Evolutionary conservation across 75 land plant genomes (phyloP), one percentile per base, ranked within the genome.

Genomic region (Sequoiadendron giganteum): DNA sequence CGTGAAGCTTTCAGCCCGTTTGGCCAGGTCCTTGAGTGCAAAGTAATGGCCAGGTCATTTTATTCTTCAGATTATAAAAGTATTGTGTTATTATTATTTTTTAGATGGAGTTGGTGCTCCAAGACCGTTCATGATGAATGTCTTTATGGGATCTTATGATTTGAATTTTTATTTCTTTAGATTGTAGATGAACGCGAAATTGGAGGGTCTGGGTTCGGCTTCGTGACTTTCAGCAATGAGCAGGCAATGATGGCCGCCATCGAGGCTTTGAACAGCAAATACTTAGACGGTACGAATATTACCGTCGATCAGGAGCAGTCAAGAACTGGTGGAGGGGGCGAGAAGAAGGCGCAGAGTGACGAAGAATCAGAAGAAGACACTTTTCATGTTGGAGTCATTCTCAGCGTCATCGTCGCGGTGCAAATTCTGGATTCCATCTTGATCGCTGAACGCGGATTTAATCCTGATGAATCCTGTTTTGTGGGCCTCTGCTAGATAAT

Each of bases 271-370:
- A 94, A 95, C 90, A 94, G 96, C 5, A 93, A 92, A 90, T 90
- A 90, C 72, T 92, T 95, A 32, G 93, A 95, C 86, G 97, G 97
- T 6, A 85, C 93, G 30, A 95, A 90, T 47, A 95, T 95, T 76
- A 94, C 97, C 11, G 97, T 95, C 25, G 92, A 93, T 86, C 93
- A 93, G 87, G 97, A 94, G 19, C 96, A 94, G 88, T 87, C 92
- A 14, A 83, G 94, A 8, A 84, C 89, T 15, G 88, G 90, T 39
- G 90, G 92, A 30, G 94, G 96, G 38, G 93, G 94, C 0, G 91
- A 42, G 5, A 2, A 1, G 4, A 2, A 40, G 42, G 2, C 42
- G 42, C 1, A 1, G 42, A 40, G 1, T 1, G 43, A 42, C 43
- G 43, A 42, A 36, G 38, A 36, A 36, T 36, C 38, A 36, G 38